A percentile compares a stretch with the other conserved stretches of the same genome.
Conservation (phyloP, 352 stramenopile species). For the Phytophthora chlamydospora region DNA sequence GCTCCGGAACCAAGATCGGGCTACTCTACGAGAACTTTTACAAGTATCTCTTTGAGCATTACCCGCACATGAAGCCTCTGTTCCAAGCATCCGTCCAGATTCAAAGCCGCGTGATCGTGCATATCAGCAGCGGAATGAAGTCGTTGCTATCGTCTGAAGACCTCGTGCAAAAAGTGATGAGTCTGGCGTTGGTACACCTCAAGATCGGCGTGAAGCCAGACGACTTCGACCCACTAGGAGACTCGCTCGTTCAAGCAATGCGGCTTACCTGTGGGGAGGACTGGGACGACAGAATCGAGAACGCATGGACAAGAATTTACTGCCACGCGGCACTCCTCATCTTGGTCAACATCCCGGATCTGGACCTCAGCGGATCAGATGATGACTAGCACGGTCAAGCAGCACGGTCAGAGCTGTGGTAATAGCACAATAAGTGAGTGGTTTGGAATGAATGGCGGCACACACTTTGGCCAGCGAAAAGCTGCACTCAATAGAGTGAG, state of each 20-base stretch:
- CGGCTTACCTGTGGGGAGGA: constrained; percentile 48
- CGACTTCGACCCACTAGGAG: constrained; percentile 66
- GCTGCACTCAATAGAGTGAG: constrained; percentile 1
- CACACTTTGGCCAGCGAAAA: too few species aligned
- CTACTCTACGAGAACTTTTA: constrained; percentile 73
- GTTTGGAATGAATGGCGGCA: neutral
- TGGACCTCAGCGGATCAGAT: constrained; percentile 54
- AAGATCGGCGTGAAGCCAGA: constrained; percentile 72
- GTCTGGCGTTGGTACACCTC: constrained; percentile 62
- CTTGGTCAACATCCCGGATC: constrained; percentile 66
- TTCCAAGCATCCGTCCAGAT: constrained; percentile 67
- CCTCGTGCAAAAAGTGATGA: constrained; percentile 64
- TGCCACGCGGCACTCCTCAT: constrained; percentile 67
- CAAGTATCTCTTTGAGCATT: constrained; percentile 66
- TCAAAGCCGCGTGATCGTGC: constrained; percentile 64
- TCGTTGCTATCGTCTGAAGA: constrained; percentile 59
- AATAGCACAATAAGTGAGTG: constrained; percentile 1
- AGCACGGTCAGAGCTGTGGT: neutral
- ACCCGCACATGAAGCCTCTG: constrained; percentile 62
- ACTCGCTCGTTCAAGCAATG: constrained; percentile 70
- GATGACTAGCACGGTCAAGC: constrained; percentile 24
- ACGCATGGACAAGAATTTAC: constrained; percentile 64
- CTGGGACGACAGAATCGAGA: constrained; percentile 58
- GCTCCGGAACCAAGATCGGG: constrained; percentile 53
- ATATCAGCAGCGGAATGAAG: constrained; percentile 73